Evolutionary conservation across 495 filamentous ascomycete genomes (phyloP), one percentile per base, ranked within the genome.

Genomic region (Pyronema omphalodes): DNA sequence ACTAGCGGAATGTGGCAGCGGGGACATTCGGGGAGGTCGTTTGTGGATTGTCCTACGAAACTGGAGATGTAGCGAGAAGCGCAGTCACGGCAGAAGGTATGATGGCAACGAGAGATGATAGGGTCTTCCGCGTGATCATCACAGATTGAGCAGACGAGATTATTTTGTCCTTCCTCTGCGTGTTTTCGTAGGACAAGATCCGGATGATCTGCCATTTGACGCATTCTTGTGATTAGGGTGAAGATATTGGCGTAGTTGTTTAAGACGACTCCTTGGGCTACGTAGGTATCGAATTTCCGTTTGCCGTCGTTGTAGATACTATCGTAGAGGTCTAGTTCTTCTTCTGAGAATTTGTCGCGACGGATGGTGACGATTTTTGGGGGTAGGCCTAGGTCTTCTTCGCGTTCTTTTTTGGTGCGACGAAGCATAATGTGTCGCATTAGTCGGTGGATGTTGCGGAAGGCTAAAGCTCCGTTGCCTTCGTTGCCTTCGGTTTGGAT

Each of bases 141-240:
- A 63, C 91, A 98, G 60, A 98, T 84, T 64, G 77, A 80, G 69
- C 91, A 96, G 7, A 94, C 85, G 34, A 93, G 71, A 23, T 93
- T 74, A 58, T 94, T 94, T 66, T 94, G 86, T 1, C 88, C 88
- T 44, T 82, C 83, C 58, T 86, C 77, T 9, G 74, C 76, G 57
- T 86, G 76, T 68, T 88, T 94, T 69, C 87, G 89, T 57, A 95
- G 68, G 40, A 96, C 86, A 6, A 96, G 71, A 68, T 96, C 91
- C 1, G 91, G 91, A 66, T 98, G 91, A 60, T 98, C 87, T 0
- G 89, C 86, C 7, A 88, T 83, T 71, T 95, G 91, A 33, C 89
- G 84, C 88, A 95, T 95, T 67, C 93, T 84, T 83, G 93, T 93
- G 62, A 94, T 93, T 40, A 94, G 74, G 45, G 86, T 86, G 53